Percentiles rank a stretch among this genome's conserved stretches.
These are phyloP conservation scores for Paxillus involutus DNA, from an alignment of 768 basidiomycete species.

Conservation along the genomic window DNA sequence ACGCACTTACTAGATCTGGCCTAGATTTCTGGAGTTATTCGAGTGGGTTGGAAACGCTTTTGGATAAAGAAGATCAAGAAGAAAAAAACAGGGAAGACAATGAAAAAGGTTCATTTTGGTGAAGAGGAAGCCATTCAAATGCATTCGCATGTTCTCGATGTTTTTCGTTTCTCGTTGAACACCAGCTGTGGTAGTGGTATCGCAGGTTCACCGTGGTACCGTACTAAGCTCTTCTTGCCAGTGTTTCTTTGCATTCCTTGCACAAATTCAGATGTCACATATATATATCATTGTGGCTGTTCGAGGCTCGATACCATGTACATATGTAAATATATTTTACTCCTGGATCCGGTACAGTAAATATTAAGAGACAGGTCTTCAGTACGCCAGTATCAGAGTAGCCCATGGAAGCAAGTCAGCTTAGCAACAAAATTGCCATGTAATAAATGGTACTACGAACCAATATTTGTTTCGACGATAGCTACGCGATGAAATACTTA, in stretches of 20 bases:
- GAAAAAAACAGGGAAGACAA: constrained; percentile 2
- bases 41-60: constrained; percentile 13
- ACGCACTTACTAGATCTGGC: constrained; percentile 34
- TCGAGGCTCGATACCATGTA: neutral
- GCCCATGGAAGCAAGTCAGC: too few relatives aligned
- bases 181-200: neutral
- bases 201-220: too few relatives aligned
- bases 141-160: too few relatives aligned
- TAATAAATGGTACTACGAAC: too few relatives aligned
- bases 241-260: neutral
- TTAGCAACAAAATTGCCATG: too few relatives aligned
- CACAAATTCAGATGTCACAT: neutral
- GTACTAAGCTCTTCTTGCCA: neutral
- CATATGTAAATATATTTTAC: neutral
- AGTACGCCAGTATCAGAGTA: too few relatives aligned
- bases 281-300: neutral
- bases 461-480: too few relatives aligned
- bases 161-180: neutral
- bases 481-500: too few relatives aligned
- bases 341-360: too few relatives aligned
- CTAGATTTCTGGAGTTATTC: constrained; percentile 74
- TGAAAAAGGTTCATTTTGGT: neutral
- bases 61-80: neutral
- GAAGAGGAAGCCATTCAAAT: neutral
- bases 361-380: too few relatives aligned